These are phyloP conservation scores for Camelina hispida DNA, from an alignment of 345 rosid genomes.

Conservation along the genomic window DNA sequence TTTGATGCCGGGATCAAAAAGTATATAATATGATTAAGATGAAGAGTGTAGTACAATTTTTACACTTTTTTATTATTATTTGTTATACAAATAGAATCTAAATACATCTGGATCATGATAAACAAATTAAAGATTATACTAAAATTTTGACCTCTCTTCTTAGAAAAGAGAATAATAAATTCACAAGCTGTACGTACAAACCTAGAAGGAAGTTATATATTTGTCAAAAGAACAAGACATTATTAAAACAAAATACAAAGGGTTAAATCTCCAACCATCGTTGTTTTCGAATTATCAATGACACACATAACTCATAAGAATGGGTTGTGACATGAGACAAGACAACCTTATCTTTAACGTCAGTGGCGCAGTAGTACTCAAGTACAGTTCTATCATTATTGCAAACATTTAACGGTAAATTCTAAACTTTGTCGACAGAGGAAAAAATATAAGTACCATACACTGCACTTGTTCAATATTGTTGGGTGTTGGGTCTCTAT, in stretches of 20 bases:
- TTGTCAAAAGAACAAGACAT: background rate
- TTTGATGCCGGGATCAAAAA: background rate
- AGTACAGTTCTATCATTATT: slow-evolving; percentile 39
- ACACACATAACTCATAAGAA: slow-evolving; percentile 29
- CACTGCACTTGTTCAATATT: slow-evolving; percentile 31
- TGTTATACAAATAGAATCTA: background rate
- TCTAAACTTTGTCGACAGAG: slow-evolving; percentile 15
- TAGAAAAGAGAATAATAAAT: background rate
- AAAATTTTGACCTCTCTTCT: slow-evolving; percentile 10
- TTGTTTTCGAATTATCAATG: slow-evolving; percentile 25
- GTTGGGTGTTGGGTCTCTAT: slow-evolving; percentile 28
- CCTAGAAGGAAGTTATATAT: background rate
- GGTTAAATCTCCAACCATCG: background rate
- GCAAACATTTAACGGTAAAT: slow-evolving; percentile 34
- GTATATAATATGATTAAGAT: background rate
- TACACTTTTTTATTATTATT: background rate
- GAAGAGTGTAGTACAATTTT: slow-evolving; percentile 2
- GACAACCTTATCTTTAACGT: slow-evolving; percentile 43
- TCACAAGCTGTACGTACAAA: background rate
- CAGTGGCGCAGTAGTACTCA: slow-evolving; percentile 39
- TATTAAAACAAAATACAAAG: background rate
- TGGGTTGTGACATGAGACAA: slow-evolving; percentile 43
- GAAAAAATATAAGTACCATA: slow-evolving; percentile 3
- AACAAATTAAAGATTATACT: background rate
- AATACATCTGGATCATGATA: background rate